Evolutionary conservation across 2,329 filamentous ascomycete species (phyloP), one percentile per base, ranked within the genome.

Genomic region (Botrytis paeoniae): DNA sequence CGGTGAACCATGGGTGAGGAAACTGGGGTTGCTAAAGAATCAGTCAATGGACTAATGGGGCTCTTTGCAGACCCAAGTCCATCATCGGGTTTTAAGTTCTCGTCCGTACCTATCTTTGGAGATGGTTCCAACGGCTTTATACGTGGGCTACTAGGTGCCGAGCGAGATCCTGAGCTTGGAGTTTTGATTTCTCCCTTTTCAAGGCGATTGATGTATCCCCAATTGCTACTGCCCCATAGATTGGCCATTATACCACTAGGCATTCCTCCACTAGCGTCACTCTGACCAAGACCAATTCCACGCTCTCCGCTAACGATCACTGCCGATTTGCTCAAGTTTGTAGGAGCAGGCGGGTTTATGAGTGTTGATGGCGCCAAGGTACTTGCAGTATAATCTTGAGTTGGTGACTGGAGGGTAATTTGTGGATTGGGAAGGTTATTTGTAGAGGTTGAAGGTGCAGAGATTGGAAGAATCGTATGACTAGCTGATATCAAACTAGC

Each of bases 231-330:
- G 68, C 95, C 95, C 95, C 95, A 98, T 72, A 97, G 88, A 80
- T 98, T 98, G 45, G 95, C 95, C 85, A 97, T 89, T 75, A 98
- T 90, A 22, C 93, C 94, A 68, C 92, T 93, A 1, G 95, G 93
- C 82, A 97, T 89, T 35, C 88, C 88, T 60, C 92, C 89, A n/a
- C 87, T 87, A 64, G 85, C 88, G 77, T 90, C 88, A 74, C 84
- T 85, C 66, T 84, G 83, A n/a, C 90, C 89, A 29, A 89, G 82
- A 4, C 87, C 87, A 73, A 94, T 85, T 2, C 89, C 89, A 74
- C 91, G 88, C 79, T 97, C 94, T 69, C 91, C 92, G 77, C 92
- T 93, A 25, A 95, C 89, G 39, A 93, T 86, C 37, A 98, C 92
- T 35, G 95, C 95, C 35, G 90, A 90, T 79, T 93, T 94, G 83